Evolutionary conservation across 2,329 filamentous ascomycete genomes (phyloP), one percentile per base, ranked within the genome.

Genomic region (Trichoderma guizhouense): DNA sequence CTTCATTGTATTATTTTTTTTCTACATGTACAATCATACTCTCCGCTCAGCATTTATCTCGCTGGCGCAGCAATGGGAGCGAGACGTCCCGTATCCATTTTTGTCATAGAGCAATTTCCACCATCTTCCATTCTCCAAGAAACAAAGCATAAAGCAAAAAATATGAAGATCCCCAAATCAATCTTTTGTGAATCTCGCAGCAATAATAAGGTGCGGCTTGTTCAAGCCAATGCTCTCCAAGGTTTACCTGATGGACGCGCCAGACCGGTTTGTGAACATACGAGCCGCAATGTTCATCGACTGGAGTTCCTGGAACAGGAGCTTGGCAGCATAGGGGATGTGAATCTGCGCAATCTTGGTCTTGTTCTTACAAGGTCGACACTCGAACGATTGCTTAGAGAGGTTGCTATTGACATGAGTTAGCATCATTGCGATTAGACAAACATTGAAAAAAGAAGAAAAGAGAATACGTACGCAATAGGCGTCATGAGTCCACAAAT

Each of bases 401-500:
- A 99, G 88, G 86, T 97, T 96, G 60, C 94, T 97, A 76, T 3
- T 72, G 63, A 39, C 12, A 39, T 36, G 72, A 74, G 80, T 86
- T 78, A 85, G 82, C 72, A 14, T n/a, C 12, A 34, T 60, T 14
- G 11, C 51, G 12, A 14, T n/a, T 8, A 6, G 12, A 32, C n/a
- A 61, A 7, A 28, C 21, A 11, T 2, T 28, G 2, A 11, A 30
- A 24, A n/a, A n/a, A n/a, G n/a, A n/a, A 51, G 9, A 3, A 26
- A 24, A 47, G 43, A 32, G 18, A 57, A 36, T 24, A 93, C 94
- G 90, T 92, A 97, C 93, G 95, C 96, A 84, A 99, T 96, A 0
- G 96, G 96, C 53, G 95, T 99, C 96, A 99, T 99, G 77, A 99
- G 87, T 78, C 96, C 96, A 82, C 96, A 99, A 79, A 98, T 97